Conservation (phyloP, 2,329 filamentous ascomycete species). For the Xenoacremonium recifei region DNA sequence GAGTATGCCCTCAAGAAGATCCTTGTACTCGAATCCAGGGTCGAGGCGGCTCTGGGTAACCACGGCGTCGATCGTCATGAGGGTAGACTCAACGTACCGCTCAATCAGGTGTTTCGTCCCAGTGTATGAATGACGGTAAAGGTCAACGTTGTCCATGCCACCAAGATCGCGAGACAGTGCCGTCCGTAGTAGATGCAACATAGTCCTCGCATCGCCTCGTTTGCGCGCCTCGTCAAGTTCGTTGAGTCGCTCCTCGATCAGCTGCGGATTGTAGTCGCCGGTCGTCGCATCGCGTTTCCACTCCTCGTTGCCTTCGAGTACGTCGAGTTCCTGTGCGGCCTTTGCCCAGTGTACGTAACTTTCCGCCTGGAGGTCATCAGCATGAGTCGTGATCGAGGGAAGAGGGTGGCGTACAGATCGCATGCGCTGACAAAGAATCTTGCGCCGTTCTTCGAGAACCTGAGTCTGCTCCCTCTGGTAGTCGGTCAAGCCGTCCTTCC, state of each 20-base stretch:
- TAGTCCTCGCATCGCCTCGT: conserved; percentile 68
- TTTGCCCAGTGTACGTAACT: conserved; percentile 70
- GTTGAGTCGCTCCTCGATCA: conserved; percentile 68
- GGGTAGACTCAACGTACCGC: conserved; percentile 76
- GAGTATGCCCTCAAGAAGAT: conserved; percentile 66
- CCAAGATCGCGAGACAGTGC: conserved; percentile 77
- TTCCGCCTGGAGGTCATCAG: conserved; percentile 53
- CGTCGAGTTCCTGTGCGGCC: conserved; percentile 75
- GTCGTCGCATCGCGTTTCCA: conserved; percentile 70
- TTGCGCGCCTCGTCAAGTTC: conserved; percentile 73
- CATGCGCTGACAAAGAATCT: conserved; percentile 63
- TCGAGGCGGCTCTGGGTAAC: conserved; percentile 58
- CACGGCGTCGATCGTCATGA: conserved; percentile 70
- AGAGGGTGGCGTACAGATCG: conserved; percentile 53
- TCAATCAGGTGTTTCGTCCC: conserved; percentile 89
- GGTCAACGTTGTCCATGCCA: conserved; percentile 77
- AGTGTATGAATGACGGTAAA: conserved; percentile 82
- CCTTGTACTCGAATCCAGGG: conserved; percentile 56
- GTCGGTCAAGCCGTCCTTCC: conserved; percentile 51
- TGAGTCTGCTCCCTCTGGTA: conserved; percentile 48
- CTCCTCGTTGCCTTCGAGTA: conserved; percentile 72
- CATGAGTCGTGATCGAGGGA: neutral
- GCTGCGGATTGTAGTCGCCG: conserved; percentile 67
- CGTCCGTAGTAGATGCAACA: conserved; percentile 80
- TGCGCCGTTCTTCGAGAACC: conserved; percentile 56